Evolutionary conservation across 2,329 filamentous ascomycete species (phyloP).

Genomic region (Phoma sp.): DNA sequence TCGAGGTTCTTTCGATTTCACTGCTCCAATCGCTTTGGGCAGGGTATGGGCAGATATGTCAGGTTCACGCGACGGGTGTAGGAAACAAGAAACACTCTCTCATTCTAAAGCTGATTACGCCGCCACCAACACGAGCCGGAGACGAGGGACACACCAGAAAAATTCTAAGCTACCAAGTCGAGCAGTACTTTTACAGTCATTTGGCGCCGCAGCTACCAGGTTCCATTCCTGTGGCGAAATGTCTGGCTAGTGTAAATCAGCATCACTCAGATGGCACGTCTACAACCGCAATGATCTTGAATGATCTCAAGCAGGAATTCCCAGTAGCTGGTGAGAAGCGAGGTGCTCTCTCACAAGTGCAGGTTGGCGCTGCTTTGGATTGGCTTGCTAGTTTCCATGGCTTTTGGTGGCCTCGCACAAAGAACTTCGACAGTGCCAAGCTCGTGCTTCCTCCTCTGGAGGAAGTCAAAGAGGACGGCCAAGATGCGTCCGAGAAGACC

Average conservation of each 20-base stretch:
- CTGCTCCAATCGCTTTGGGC: constrained; percentile 55
- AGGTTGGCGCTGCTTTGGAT: constrained; percentile 62
- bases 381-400: constrained; percentile 70
- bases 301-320: constrained; percentile 60
- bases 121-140: constrained; percentile 49
- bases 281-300: constrained; percentile 63
- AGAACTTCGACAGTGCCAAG: constrained; percentile 35
- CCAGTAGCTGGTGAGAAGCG: constrained; percentile 64
- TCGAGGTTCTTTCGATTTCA: constrained; percentile 32
- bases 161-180: constrained; percentile 70
- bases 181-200: constrained; percentile 68
- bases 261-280: constrained; percentile 42
- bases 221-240: constrained; percentile 57
- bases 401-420: constrained; percentile 54
- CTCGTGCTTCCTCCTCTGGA: constrained; percentile 63
- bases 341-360: constrained; percentile 52
- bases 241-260: constrained; percentile 54
- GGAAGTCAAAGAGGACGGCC: constrained; percentile 51
- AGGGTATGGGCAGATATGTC: constrained; percentile 62
- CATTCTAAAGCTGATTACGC: constrained; percentile 66
- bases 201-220: constrained; percentile 59
- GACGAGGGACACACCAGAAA: constrained; percentile 70
- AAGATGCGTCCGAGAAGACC: constrained; percentile 18
- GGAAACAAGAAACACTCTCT: constrained; percentile 45
- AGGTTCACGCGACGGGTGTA: constrained; percentile 52